phyloP scores from a whole-genome alignment of 768 basidiomycete species.

The Strobilomyces dryophilus region DNA sequence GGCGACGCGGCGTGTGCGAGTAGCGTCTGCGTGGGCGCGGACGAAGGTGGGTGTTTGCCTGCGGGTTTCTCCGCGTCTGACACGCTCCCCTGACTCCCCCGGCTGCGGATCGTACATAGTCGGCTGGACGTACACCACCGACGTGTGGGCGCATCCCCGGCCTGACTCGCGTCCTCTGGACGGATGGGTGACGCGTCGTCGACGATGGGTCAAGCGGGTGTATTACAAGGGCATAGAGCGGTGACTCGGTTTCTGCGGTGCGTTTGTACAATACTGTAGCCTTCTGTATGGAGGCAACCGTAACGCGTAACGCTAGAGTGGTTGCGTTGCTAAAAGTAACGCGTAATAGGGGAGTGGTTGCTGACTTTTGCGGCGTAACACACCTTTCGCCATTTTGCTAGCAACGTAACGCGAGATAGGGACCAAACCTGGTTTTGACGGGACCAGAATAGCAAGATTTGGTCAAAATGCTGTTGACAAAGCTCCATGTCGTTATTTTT shows the following conservation, averaged over 20 bases:
- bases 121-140: slow-evolving; percentile 83
- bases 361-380: no score
- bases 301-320: no score
- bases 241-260: not conserved
- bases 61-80: not conserved
- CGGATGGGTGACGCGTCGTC: slow-evolving; percentile 55
- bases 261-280: not conserved
- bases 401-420: no score
- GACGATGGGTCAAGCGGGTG: slow-evolving; percentile 68
- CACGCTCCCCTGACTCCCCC: no score
- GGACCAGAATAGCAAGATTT: no score
- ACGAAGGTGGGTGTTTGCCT: slow-evolving; percentile 18
- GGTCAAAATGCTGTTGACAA: no score
- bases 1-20: not conserved
- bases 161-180: slow-evolving; percentile 37
- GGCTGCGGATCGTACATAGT: slow-evolving; percentile 12
- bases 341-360: no score
- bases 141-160: slow-evolving; percentile 59
- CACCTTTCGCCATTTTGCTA: no score
- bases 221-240: slow-evolving; percentile 26
- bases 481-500: no score
- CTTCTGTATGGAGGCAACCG: no score
- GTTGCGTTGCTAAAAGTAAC: no score
- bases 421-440: no score
- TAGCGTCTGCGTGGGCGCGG: slow-evolving; percentile 18